Evolutionary conservation across 2,329 filamentous ascomycete species (phyloP).

Genomic region (Alternaria atra): DNA sequence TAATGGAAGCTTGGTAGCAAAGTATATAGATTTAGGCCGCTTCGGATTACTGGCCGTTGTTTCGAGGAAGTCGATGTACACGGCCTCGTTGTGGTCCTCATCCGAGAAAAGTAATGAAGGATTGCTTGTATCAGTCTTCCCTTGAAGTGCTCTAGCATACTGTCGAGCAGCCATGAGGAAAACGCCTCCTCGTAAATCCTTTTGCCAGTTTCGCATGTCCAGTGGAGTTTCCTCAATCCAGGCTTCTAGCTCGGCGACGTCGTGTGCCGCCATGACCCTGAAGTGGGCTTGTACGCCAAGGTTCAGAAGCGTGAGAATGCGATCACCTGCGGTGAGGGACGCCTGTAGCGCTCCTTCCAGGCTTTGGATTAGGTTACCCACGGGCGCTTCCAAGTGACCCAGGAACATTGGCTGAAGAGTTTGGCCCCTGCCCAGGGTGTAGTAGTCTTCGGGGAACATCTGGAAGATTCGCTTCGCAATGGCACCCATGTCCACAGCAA

Average conservation of each 20-base stretch:
- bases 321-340: conserved; percentile 72
- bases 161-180: conserved; percentile 73
- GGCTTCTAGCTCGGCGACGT: conserved; percentile 73
- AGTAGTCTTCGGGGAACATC: conserved; percentile 62
- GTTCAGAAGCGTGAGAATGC: conserved; percentile 75
- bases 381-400: conserved; percentile 72
- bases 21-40: conserved; percentile 72
- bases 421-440: conserved; percentile 72
- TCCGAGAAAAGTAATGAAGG: conserved; percentile 71
- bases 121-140: conserved; percentile 69
- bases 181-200: conserved; percentile 75
- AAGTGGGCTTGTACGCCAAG: conserved; percentile 73
- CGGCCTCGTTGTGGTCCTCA: conserved; percentile 67
- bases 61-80: conserved; percentile 64
- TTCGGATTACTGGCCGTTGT: conserved; percentile 65
- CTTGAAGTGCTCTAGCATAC: conserved; percentile 73
- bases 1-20: conserved; percentile 60
- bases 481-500: conserved; percentile 71
- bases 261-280: conserved; percentile 74
- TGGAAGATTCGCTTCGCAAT: conserved; percentile 72
- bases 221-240: conserved; percentile 77
- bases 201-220: conserved; percentile 76
- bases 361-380: conserved; percentile 65
- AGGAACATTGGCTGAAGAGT: conserved; percentile 75
- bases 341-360: conserved; percentile 73